Conservation (phyloP, 768 basidiomycete species). For the Leccinum fibrillosum region DNA sequence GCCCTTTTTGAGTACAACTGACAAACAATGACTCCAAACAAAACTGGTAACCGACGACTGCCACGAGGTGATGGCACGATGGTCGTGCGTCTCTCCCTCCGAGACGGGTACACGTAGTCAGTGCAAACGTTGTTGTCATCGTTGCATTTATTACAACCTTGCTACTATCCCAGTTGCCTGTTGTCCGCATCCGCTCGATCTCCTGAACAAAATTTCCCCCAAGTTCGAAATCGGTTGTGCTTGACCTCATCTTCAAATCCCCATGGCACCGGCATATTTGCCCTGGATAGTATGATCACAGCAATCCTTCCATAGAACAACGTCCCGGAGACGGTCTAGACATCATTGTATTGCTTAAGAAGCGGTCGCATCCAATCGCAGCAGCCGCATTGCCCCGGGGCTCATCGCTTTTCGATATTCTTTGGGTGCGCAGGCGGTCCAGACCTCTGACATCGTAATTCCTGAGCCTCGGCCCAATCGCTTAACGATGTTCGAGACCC, state of each 20-base stretch:
- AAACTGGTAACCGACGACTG: not conserved
- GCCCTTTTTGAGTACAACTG: not conserved
- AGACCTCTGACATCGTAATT: not conserved
- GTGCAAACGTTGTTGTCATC: too few species aligned
- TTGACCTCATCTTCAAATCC: too few species aligned
- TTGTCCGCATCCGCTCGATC: too few species aligned
- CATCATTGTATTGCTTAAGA: not conserved
- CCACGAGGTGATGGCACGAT: too few species aligned
- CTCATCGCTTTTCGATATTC: not conserved
- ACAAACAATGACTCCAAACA: conserved; percentile 13
- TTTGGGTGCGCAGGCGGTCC: conserved; percentile 4
- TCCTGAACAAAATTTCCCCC: too few species aligned
- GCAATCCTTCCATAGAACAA: not conserved
- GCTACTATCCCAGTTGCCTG: too few species aligned
- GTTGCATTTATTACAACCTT: too few species aligned
- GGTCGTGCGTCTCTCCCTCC: too few species aligned
- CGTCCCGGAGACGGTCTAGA: not conserved
- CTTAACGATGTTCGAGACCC: conserved; percentile 8
- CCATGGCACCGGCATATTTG: not conserved
- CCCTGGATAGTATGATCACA: too few species aligned
- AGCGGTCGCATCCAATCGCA: not conserved
- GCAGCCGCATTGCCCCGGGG: not conserved
- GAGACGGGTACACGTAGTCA: too few species aligned
- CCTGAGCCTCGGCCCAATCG: not conserved
- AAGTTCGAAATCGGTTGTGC: too few species aligned